These are phyloP conservation scores for Ophiosphaerella herpotricha DNA, from an alignment of 2,329 filamentous ascomycete genomes.

Conservation along the genomic window DNA sequence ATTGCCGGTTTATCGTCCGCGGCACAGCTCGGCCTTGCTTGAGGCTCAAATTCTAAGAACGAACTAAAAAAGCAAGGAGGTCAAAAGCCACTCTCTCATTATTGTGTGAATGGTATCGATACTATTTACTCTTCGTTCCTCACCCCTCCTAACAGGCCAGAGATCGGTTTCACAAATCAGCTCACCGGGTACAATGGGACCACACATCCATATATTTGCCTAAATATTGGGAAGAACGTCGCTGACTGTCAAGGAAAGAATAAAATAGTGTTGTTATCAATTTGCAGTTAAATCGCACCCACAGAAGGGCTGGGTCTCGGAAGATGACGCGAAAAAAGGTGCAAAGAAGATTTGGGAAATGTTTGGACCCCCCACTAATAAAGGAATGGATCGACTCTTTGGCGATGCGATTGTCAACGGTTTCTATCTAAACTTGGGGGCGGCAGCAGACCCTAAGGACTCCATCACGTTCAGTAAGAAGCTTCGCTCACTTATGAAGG, in stretches of 20 bases:
- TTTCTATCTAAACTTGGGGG: constrained; percentile 77
- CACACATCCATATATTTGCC: constrained; percentile 56
- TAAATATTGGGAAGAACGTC: constrained; percentile 65
- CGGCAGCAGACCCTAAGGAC: no score
- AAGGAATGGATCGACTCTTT: constrained; percentile 65
- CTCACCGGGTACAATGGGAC: not conserved
- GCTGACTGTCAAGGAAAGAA: constrained; percentile 63
- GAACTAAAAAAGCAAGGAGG: constrained; percentile 10
- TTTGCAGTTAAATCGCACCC: constrained; percentile 72
- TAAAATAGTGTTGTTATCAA: constrained; percentile 74
- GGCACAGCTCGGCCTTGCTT: constrained; percentile 35
- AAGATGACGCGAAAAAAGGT: constrained; percentile 54
- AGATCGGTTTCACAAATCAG: constrained; percentile 67
- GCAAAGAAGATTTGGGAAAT: constrained; percentile 71
- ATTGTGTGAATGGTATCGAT: constrained; percentile 10
- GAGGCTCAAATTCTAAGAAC: constrained; percentile 56
- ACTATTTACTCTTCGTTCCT: constrained; percentile 69
- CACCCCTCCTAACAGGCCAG: constrained; percentile 58
- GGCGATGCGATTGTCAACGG: constrained; percentile 69
- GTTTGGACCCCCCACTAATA: constrained; percentile 64
- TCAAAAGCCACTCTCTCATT: constrained; percentile 17
- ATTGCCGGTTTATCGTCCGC: no score
- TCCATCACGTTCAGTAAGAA: constrained; percentile 59
- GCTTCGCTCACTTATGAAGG: constrained; percentile 60
- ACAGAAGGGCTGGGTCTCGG: not conserved